These are phyloP conservation scores for Fusarium annulatum DNA, from an alignment of 2,329 filamentous ascomycete species.

Conservation along the genomic window DNA sequence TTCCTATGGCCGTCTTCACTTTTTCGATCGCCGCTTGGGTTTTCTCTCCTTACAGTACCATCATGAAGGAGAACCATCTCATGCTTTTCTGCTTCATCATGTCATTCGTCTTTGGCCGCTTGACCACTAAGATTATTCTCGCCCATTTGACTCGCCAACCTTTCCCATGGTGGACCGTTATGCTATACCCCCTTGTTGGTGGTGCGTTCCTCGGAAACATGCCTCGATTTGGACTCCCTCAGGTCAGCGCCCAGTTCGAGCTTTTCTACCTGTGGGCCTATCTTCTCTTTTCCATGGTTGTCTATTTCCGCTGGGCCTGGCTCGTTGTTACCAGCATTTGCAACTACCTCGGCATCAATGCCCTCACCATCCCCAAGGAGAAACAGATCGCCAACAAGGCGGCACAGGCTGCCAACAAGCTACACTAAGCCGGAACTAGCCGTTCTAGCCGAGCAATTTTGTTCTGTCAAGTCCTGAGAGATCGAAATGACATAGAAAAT, in stretches of 20 bases:
- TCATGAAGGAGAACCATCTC: conserved; percentile 86
- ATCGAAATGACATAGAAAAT: conserved; percentile 11
- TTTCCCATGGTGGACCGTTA: conserved; percentile 96
- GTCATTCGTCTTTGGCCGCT: conserved; percentile 96
- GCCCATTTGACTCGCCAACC: conserved; percentile 93
- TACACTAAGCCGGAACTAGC: conserved; percentile 41
- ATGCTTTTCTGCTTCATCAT: conserved; percentile 93
- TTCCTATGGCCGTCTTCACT: conserved; percentile 86
- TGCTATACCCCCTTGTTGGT: conserved; percentile 86
- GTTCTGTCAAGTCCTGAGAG: conserved; percentile 1
- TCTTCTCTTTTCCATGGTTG: conserved; percentile 83
- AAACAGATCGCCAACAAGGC: conserved; percentile 68
- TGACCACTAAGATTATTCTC: conserved; percentile 99
- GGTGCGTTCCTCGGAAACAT: conserved; percentile 87
- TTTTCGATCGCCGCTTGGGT: conserved; percentile 83
- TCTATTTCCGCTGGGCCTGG: conserved; percentile 93
- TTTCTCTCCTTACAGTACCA: conserved; percentile 85
- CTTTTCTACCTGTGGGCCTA: conserved; percentile 86
- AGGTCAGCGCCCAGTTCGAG: conserved; percentile 74
- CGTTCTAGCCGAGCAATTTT: neutral
- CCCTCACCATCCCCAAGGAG: conserved; percentile 81
- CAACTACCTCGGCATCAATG: conserved; percentile 91
- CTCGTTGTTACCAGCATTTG: conserved; percentile 93
- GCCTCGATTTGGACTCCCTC: conserved; percentile 77
- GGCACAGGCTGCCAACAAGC: conserved; percentile 54